Conservation (phyloP, 148 eudicot species). For the Camellia sinensis region DNA sequence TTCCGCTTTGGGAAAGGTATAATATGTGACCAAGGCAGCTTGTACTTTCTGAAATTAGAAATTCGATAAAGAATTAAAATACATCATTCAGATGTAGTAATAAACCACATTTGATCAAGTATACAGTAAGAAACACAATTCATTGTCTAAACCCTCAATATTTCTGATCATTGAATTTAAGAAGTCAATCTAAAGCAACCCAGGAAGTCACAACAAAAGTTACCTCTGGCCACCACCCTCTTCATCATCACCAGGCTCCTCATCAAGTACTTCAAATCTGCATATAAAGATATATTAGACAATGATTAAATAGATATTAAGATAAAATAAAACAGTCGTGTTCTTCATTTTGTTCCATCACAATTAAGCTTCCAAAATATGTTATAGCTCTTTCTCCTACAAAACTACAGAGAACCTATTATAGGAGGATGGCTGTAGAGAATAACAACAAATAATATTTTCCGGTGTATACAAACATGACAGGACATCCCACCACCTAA, state of each 20-base stretch:
- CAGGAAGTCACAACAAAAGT: slow-evolving; percentile 10
- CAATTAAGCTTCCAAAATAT: no score
- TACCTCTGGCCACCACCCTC: slow-evolving; percentile 88
- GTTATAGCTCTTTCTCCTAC: no score
- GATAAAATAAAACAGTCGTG: not conserved
- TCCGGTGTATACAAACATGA: no score
- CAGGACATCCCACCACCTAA: no score
- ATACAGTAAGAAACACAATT: not conserved
- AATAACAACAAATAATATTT: no score
- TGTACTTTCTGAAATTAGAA: slow-evolving; percentile 60
- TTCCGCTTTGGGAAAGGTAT: slow-evolving; percentile 85
- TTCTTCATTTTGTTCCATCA: no score
- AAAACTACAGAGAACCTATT: no score
- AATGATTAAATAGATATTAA: not conserved
- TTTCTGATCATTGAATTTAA: not conserved
- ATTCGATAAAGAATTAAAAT: not conserved
- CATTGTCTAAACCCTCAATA: not conserved
- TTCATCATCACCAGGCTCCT: slow-evolving; percentile 95
- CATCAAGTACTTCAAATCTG: slow-evolving; percentile 92
- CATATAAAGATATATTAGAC: slow-evolving; percentile 3
- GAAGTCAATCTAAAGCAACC: not conserved
- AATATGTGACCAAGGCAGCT: slow-evolving; percentile 75
- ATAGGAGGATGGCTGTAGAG: no score
- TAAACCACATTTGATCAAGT: not conserved
- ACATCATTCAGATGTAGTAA: not conserved